Conservation (phyloP, 495 filamentous ascomycete species). For the Penicillium flavigenum region DNA sequence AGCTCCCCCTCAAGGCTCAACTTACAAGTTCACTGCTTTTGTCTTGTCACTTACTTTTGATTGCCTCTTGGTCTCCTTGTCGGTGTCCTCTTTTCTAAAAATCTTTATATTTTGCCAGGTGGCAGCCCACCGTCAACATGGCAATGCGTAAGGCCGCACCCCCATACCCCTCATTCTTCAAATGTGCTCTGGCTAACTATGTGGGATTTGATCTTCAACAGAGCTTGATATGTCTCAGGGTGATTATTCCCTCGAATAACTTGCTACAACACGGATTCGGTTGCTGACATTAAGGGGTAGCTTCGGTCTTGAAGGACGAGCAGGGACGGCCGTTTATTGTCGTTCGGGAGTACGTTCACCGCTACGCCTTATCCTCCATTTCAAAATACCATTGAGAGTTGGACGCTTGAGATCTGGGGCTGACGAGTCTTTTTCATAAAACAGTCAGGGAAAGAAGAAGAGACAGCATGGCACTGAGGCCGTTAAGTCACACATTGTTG, state of each 20-base stretch:
- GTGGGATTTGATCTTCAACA: constrained; percentile 27
- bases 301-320: constrained; percentile 84
- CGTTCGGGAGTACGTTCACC: constrained; percentile 83
- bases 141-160: constrained; percentile 56
- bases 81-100: constrained; percentile 12
- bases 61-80: constrained; percentile 10
- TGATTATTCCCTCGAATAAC: constrained; percentile 26
- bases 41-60: constrained; percentile 15
- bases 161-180: constrained; percentile 39
- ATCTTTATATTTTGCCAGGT: constrained; percentile 29
- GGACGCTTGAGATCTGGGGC: background rate
- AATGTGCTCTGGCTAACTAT: constrained; percentile 31
- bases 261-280: background rate
- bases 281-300: constrained; percentile 46
- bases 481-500: constrained; percentile 96
- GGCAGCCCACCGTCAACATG: constrained; percentile 53
- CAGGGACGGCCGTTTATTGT: constrained; percentile 96
- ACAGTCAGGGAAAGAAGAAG: constrained; percentile 96
- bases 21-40: constrained; percentile 16
- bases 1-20: constrained; percentile 27
- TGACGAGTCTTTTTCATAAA: constrained; percentile 21
- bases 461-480: constrained; percentile 94
- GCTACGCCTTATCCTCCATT: constrained; percentile 16
- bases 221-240: constrained; percentile 77
- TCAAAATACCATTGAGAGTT: constrained; percentile 4